Base-by-base conservation (phyloP, 495 filamentous ascomycete species). In the Penicillium cosmopolitanum region DNA sequence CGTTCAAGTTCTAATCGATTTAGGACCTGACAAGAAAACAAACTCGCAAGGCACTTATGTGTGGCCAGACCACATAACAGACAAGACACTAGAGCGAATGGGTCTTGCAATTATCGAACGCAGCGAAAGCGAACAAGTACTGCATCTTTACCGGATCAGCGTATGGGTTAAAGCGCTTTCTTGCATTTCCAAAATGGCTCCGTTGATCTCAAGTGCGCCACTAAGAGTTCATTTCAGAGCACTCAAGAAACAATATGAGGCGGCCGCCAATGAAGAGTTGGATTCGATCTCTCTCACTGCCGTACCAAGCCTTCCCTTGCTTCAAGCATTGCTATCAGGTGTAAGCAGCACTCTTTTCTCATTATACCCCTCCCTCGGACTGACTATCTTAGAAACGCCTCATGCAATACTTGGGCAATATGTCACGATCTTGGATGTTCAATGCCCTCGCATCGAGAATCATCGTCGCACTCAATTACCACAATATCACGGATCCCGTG, bases 61-160 rank as follows among this genome's bases (percentile, higher is more conserved):
- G 10, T 73, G 68, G 68, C 70, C 70, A 25, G 70, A 73, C 44
- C 70, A 71, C 31, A 67, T 73, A n/a, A 66, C 66, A 6, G 58
- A 65, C 12, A 59, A 57, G 9, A 57, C 53, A 5, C 43, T 73
- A 40, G 70, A 71, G 44, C 59, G 55, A 18, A 71, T 73, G 70
- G 66, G 66, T 1, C 58, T 71, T 15, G 64, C 64, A 2, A 66
- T 71, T 18, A 64, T 73, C 5, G 65, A 69, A 11, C 40, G 53
- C 18, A 66, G 50, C 47, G 68, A 65, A 31, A 67, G 36, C 18
- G 70, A 67, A 23, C 64, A 67, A 19, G 46, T 61, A 15, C 62
- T 61, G 8, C 63, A 60, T 8, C 47, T 67, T 11, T 73, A 69
- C 21, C 58, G 65, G 7, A 58, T 73, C 15, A 63, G 18, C 19